Evolutionary conservation across 2,329 filamentous ascomycete species (phyloP).

Genomic region (Berkeleyomyces basicola): DNA sequence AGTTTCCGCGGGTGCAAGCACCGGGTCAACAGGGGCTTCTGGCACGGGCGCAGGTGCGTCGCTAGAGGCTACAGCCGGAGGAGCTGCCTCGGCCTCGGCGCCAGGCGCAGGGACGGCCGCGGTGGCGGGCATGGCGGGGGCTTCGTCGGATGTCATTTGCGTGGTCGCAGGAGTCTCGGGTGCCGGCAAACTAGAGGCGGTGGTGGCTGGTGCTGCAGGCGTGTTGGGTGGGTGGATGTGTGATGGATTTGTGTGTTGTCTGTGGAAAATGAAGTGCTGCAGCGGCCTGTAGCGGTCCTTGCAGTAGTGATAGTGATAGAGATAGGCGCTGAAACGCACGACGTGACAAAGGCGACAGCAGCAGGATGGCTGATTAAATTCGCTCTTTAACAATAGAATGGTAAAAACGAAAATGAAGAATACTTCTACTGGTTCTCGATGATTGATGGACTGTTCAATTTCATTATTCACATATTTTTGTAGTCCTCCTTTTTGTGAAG

Average conservation of each 20-base stretch:
- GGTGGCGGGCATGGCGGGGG: conserved; percentile 10
- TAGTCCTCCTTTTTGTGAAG: too few relatives aligned
- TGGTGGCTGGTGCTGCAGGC: not conserved
- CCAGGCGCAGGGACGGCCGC: not conserved
- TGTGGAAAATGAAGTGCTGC: not conserved
- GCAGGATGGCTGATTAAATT: conserved; percentile 35
- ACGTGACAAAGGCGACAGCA: conserved; percentile 29
- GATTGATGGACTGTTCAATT: too few relatives aligned
- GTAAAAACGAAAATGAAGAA: not conserved
- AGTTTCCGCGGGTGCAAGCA: not conserved
- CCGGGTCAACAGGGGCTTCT: not conserved
- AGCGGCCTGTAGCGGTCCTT: not conserved
- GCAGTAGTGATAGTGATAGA: conserved; percentile 11
- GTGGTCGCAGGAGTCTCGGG: not conserved
- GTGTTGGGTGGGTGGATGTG: not conserved
- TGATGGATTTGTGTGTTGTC: not conserved
- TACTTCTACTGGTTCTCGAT: too few relatives aligned
- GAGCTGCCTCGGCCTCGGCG: not conserved
- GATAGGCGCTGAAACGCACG: conserved; percentile 17
- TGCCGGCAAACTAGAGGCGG: not conserved
- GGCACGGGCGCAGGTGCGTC: not conserved
- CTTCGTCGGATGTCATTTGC: not conserved
- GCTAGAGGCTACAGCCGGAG: not conserved
- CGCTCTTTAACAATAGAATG: conserved; percentile 19
- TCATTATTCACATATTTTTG: too few relatives aligned